A percentile compares a stretch with the other conserved stretches of the same genome.
Conservation (phyloP, 2,329 filamentous ascomycete species). For the Lasiodiplodia citricola region DNA sequence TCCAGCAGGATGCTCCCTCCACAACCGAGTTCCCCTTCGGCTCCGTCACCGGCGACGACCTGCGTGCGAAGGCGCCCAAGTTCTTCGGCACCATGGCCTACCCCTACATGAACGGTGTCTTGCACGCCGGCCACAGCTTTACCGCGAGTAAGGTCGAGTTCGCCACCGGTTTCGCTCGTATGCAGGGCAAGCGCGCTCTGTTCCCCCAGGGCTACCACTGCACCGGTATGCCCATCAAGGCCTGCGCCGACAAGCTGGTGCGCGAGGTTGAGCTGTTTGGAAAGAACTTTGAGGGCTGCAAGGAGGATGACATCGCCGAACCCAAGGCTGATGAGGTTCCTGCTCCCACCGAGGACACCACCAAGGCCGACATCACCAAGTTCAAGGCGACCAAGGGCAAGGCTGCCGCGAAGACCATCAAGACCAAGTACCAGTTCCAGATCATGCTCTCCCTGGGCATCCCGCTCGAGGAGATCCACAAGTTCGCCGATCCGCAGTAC, state of each 20-base stretch:
- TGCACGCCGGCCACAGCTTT: constrained; percentile 92
- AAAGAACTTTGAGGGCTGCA: constrained; percentile 78
- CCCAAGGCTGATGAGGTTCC: constrained; percentile 58
- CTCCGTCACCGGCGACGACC: constrained; percentile 73
- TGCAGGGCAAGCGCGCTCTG: constrained; percentile 85
- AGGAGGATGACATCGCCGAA: constrained; percentile 42
- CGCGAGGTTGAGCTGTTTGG: constrained; percentile 91
- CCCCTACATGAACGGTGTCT: constrained; percentile 54
- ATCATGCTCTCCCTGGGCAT: constrained; percentile 94
- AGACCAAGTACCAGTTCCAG: constrained; percentile 95
- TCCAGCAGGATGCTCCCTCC: constrained; percentile 84
- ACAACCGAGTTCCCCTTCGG: constrained; percentile 76
- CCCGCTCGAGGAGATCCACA: constrained; percentile 84
- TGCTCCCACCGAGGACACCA: constrained; percentile 65
- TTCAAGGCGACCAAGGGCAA: constrained; percentile 82
- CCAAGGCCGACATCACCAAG: constrained; percentile 85
- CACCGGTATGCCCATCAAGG: constrained; percentile 98
- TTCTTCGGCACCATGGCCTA: constrained; percentile 84
- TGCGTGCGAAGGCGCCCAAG: constrained; percentile 84
- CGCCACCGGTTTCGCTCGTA: constrained; percentile 80
- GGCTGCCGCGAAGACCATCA: constrained; percentile 84
- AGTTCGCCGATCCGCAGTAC: constrained; percentile 87
- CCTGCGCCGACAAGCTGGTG: constrained; percentile 91
- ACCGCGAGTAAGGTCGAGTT: constrained; percentile 94
- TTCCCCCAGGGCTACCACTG: constrained; percentile 96